Base-by-base conservation (phyloP, 257 asterid genomes). In the Craterostigma plantagineum region DNA sequence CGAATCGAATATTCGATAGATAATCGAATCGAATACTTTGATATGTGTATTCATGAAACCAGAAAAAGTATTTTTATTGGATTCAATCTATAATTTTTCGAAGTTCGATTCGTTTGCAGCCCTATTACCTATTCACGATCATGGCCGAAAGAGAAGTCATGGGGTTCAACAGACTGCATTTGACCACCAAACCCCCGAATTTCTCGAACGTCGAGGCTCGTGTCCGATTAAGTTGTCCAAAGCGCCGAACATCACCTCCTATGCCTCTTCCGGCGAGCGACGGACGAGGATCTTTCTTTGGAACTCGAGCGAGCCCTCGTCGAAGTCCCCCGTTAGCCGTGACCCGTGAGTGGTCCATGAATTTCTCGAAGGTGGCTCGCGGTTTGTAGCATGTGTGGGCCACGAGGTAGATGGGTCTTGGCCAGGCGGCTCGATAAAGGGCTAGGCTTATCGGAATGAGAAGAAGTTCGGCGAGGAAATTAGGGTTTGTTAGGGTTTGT, bases 121-220 rank as follows among this genome's bases (percentile, higher is more conserved):
- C n/a, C n/a, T n/a, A n/a, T n/a, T n/a, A n/a, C 77, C 77, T 92
- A 57, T 85, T 85, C 61, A 85, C 77, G 2, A 85, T 57, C 96
- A 85, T 81, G 33, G 96, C 96, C 10, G 96, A 85, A 8, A 85
- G 83, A 10, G 96, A 85, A 2, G 96, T 94, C 4, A 6, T 23
- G 30, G 30, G 30, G 30, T 23, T 23, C 4, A 23, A 23, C 4
- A 85, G 71, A 62, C 94, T 81, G 70, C 96, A 85, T 30, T 85
- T 85, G 38, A 85, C 79, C 14, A 85, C 30, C 6, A 23, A 23
- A 23, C 30, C 30, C 30, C 30, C n/a, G n/a, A 6, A 23, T 23
- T 6, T 23, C 30, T 6, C 30, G 30, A 23, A 23, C 30, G 30
- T 23, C 30, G 30, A 23, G 30, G 30, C 6, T 23, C 30, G 30